Base-by-base conservation (phyloP, 2,329 filamentous ascomycete species). In the Colletotrichum orbiculare region DNA sequence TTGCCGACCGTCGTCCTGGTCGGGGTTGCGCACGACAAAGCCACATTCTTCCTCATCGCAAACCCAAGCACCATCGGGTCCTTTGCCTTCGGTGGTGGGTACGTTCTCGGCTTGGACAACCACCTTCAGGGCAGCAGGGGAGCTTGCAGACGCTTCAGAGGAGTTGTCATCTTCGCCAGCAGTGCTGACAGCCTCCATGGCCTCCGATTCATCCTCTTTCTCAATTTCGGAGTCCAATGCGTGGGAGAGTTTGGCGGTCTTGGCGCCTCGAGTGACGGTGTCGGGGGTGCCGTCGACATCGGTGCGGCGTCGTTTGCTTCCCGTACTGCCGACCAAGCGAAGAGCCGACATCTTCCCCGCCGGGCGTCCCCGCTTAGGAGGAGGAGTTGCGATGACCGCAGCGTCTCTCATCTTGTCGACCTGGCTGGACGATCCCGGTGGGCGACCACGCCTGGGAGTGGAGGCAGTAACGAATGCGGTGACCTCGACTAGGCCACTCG, bases 11-110 rank as follows among this genome's bases (percentile, higher is more conserved):
- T 83, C 80, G 3, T 83, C 76, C 46, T 85, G 81, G 48, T 87
- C 84, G n/a, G 87, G 87, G 2, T 83, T 83, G 66, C 89, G 88
- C 10, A 92, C 87, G 45, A 89, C 82, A 69, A 88, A 88, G 42
- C 78, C 78, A 71, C 91, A 93, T 33, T 84, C 88, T 10, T 87
- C 85, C 66, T 90, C 82, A 5, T 84, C 83, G 71, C 91, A 93
- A 1, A 79, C 79, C 90, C 90, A 93, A 0, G 87, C 87, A 57
- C 89, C 85, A 64, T 87, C 82, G 0, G 87, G 85, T 0, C 86
- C 88, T 39, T 82, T 79, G 0, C 86, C 81, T 3, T 74, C 76
- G 8, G 78, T 77, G 4, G 83, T 81, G 0, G 84, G 85, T 10
- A 86, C 70, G 52, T 76, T 81, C 59, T 87, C 83, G 6, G 83